These are phyloP conservation scores for Kodamaea plutei DNA, from an alignment of 1,139 yeast genomes.

Conservation along the genomic window DNA sequence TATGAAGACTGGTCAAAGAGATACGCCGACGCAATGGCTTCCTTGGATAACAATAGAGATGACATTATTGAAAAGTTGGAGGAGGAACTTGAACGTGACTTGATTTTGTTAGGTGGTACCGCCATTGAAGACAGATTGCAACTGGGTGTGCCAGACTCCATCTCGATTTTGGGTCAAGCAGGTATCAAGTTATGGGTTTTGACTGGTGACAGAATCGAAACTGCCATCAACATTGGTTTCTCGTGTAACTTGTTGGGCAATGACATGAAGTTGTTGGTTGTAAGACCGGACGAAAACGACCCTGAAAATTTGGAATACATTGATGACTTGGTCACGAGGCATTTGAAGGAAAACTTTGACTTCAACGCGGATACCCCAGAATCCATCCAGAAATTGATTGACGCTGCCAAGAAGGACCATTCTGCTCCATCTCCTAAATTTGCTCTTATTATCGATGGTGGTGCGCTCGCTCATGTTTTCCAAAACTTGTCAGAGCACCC, in stretches of 20 bases:
- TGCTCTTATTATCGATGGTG: constrained; percentile 56
- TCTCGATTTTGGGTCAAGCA: constrained; percentile 77
- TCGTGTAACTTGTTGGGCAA: constrained; percentile 86
- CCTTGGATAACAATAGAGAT: constrained; percentile 74
- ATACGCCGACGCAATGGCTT: constrained; percentile 69
- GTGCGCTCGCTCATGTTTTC: constrained; percentile 45
- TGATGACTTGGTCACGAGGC: constrained; percentile 33
- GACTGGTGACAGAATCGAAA: constrained; percentile 96
- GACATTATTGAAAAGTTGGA: constrained; percentile 73
- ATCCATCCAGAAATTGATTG: constrained; percentile 30
- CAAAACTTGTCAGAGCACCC: constrained; percentile 14
- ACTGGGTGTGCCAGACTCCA: constrained; percentile 94
- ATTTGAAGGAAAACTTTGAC: constrained; percentile 40
- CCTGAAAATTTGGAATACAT: constrained; percentile 24
- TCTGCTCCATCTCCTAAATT: constrained; percentile 44
- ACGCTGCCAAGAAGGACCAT: constrained; percentile 45
- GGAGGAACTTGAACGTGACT: constrained; percentile 71
- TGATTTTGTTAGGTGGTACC: constrained; percentile 84
- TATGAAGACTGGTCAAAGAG: constrained; percentile 66
- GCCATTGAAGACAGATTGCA: constrained; percentile 96
- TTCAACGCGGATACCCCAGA: constrained; percentile 24
- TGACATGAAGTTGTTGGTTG: constrained; percentile 80
- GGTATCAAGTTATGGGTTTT: constrained; percentile 96
- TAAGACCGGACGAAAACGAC: constrained; percentile 26
- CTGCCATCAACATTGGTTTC: constrained; percentile 96